Percentiles rank a stretch among this genome's conserved stretches.
These are phyloP conservation scores for Hysterium pulicare DNA, from an alignment of 2,329 filamentous ascomycete species.

Conservation along the genomic window DNA sequence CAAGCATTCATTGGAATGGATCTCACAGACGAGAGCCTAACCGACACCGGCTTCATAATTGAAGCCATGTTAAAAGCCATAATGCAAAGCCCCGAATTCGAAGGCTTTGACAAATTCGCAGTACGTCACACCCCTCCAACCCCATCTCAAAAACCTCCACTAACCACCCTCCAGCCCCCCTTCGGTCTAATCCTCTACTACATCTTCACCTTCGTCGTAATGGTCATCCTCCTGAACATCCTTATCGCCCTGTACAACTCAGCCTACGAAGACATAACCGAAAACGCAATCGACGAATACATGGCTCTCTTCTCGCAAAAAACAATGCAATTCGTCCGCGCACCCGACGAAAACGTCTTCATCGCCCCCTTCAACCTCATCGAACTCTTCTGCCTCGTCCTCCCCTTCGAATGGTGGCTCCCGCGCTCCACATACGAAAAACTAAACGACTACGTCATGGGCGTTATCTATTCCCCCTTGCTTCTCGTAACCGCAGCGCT, in stretches of 20 bases:
- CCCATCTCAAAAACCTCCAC: background rate
- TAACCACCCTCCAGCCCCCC: constrained; percentile 54
- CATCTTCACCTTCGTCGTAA: constrained; percentile 94
- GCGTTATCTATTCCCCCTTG: constrained; percentile 76
- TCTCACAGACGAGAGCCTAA: constrained; percentile 65
- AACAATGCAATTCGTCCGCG: constrained; percentile 94
- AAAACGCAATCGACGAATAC: constrained; percentile 91
- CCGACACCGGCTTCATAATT: constrained; percentile 67
- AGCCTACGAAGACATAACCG: constrained; percentile 91
- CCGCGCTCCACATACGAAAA: constrained; percentile 67
- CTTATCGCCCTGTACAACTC: constrained; percentile 97
- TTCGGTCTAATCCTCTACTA: constrained; percentile 97
- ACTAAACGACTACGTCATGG: constrained; percentile 89
- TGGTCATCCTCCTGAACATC: constrained; percentile 92
- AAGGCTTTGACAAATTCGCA: constrained; percentile 83
- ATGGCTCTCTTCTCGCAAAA: constrained; percentile 90
- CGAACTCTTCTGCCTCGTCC: constrained; percentile 73
- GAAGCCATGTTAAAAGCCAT: constrained; percentile 85
- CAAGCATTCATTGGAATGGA: constrained; percentile 94
- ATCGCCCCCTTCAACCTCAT: constrained; percentile 94
- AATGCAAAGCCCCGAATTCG: constrained; percentile 88
- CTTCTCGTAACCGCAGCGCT: constrained; percentile 71
- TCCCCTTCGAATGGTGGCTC: constrained; percentile 97
- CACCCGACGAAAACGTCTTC: constrained; percentile 97
- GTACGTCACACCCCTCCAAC: constrained; percentile 16